Evolutionary conservation across 2,329 filamentous ascomycete genomes (phyloP).

Genomic region (Elsinoe perseae): DNA sequence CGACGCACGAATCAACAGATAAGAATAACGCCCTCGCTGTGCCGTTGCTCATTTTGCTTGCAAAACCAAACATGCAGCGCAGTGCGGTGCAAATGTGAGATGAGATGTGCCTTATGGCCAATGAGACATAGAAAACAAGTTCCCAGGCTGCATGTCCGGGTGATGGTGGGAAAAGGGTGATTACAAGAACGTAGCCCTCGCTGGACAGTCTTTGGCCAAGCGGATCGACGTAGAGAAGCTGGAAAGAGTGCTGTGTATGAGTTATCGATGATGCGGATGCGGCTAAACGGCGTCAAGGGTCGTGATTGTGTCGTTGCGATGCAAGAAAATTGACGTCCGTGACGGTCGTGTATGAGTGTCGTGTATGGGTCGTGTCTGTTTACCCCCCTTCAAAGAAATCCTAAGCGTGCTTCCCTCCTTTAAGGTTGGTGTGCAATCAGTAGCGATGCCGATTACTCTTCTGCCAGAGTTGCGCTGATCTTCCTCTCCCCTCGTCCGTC

Average conservation of each 20-base stretch:
- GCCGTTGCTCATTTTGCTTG: neutral
- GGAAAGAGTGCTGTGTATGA: neutral
- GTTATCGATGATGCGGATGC: neutral
- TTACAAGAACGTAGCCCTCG: no score
- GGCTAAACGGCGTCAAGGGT: neutral
- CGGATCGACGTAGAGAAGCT: no score
- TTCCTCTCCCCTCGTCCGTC: conserved; percentile 5
- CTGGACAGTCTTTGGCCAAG: no score
- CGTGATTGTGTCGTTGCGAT: neutral
- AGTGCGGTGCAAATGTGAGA: no score
- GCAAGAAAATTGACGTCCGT: neutral
- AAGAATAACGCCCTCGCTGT: conserved; percentile 9
- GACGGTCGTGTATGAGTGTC: neutral
- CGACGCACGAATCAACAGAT: neutral
- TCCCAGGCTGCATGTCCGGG: neutral
- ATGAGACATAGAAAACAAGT: neutral
- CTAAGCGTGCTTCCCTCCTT: neutral
- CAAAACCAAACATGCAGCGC: neutral
- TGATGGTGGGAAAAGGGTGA: neutral
- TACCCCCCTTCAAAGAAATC: neutral
- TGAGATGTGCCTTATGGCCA: neutral
- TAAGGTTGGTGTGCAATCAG: neutral
- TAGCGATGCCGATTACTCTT: neutral
- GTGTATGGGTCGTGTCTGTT: conserved; percentile 8
- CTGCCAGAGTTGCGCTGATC: neutral